Base-by-base conservation (phyloP, 129 eudicot species). In the Artemisia tridentata region DNA sequence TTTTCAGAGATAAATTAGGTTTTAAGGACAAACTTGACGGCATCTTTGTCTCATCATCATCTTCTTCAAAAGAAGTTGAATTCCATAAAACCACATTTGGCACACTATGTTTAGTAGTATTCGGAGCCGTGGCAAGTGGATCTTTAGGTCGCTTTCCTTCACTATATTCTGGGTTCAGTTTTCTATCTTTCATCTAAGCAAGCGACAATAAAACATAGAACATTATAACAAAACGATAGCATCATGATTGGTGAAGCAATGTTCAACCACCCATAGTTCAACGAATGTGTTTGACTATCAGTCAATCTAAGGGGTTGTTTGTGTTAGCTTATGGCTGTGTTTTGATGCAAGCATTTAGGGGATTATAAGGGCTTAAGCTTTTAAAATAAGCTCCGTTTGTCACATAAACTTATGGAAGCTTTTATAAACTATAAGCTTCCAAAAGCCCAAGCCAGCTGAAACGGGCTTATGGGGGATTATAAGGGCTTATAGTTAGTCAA, bases 1-100 rank as follows among this genome's bases (percentile, higher is more conserved):
- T 81, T 70, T 71, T 75, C 78, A 95, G 53, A 12, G 97, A 80
- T 65, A 89, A 81, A 72, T 88, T 84, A 38, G 96, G 96, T 58
- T 81, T 79, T 20, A 90, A 79, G 27, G 78, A 85, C 45, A 88
- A 77, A 65, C 70, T 80, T 16, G 88, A 76, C 1, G 83, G 56
- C 52, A 51, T 75, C 15, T 69, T 82, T 27, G 71, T 56, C 34
- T 15, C 87, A 77, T 41, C 83, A 79, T 81, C 84, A 51, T 81
- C 83, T 71, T 75, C 86, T 63, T 54, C 20, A 56, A 72, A 72
- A 23, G 59, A 57, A 64, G 77, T 20, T 23, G 95, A 81, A 63
- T 87, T 93, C 56, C 96, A 84, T 82, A 93, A 77, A 57, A 82
- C 74, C 59, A 89, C 88, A 81, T 82, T 72, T 69, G 45, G 45